Conservation (phyloP, 768 basidiomycete species). For the Lanmaoa pseudosensibilis region DNA sequence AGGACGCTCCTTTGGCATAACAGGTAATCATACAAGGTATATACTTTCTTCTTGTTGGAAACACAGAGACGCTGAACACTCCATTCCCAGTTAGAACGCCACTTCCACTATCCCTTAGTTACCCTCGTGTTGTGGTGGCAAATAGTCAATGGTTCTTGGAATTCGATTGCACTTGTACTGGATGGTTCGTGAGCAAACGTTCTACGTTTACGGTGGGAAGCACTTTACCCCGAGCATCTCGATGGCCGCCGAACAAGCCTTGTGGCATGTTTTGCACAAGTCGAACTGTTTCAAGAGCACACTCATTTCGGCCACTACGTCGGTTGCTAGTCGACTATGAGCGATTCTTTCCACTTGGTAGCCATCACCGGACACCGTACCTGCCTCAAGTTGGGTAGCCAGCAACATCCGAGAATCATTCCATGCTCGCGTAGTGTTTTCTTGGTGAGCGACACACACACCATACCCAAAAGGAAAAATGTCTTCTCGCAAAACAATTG, state of each 20-base stretch:
- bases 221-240: conserved; percentile 64
- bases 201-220: not conserved
- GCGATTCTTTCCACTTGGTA: not conserved
- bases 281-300: conserved; percentile 45
- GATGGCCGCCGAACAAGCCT: conserved; percentile 62
- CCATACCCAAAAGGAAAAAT: conserved; percentile 77
- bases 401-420: conserved; percentile 48
- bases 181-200: conserved; percentile 7
- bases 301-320: conserved; percentile 68
- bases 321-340: conserved; percentile 47
- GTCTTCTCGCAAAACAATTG: conserved; percentile 54
- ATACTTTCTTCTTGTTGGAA: not conserved
- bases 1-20: conserved; percentile 92
- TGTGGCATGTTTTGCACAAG: conserved; percentile 53
- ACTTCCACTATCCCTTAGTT: conserved; percentile 14
- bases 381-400: conserved; percentile 50
- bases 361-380: conserved; percentile 30
- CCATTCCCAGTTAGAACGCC: conserved; percentile 4
- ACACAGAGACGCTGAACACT: not conserved
- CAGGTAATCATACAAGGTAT: conserved; percentile 41
- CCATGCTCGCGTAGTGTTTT: conserved; percentile 49
- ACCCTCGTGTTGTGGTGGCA: conserved; percentile 29
- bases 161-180: conserved; percentile 66
- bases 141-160: conserved; percentile 51
- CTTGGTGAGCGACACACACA: conserved; percentile 52